phyloP scores from a whole-genome alignment of 371 early-diverging fungal species.

The Ordospora colligata region DNA sequence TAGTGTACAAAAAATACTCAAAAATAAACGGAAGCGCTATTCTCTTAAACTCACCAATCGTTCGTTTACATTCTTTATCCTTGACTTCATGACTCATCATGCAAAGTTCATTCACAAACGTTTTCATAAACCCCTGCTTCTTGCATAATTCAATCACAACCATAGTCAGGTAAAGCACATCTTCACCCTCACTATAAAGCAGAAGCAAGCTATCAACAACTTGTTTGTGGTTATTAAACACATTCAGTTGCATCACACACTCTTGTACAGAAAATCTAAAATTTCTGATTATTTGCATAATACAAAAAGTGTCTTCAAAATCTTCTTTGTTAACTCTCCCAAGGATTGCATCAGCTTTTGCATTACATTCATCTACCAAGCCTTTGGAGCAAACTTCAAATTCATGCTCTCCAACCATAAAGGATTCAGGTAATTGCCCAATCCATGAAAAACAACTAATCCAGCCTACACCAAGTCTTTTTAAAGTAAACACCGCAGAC shows the following conservation, averaged over 20 bases:
- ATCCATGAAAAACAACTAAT: neutral
- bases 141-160: neutral
- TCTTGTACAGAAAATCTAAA: neutral
- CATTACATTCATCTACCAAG: neutral
- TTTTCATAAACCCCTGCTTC: neutral
- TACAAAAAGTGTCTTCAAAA: slow-evolving; percentile 1
- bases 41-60: too few species aligned
- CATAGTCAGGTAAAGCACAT: neutral
- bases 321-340: neutral
- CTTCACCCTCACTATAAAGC: neutral
- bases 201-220: neutral
- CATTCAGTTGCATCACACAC: neutral
- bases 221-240: neutral
- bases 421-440: neutral
- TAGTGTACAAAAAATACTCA: neutral
- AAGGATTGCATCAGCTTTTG: neutral
- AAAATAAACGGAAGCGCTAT: neutral
- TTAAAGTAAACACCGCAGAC: neutral
- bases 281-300: neutral
- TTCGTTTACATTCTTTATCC: too few species aligned
- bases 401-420: too few species aligned
- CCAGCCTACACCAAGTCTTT: neutral
- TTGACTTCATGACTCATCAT: too few species aligned
- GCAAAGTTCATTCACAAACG: neutral
- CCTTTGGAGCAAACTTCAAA: neutral